Evolutionary conservation across 2,329 filamentous ascomycete genomes (phyloP), one percentile per base, ranked within the genome.

Genomic region (Cladosporium phlei): DNA sequence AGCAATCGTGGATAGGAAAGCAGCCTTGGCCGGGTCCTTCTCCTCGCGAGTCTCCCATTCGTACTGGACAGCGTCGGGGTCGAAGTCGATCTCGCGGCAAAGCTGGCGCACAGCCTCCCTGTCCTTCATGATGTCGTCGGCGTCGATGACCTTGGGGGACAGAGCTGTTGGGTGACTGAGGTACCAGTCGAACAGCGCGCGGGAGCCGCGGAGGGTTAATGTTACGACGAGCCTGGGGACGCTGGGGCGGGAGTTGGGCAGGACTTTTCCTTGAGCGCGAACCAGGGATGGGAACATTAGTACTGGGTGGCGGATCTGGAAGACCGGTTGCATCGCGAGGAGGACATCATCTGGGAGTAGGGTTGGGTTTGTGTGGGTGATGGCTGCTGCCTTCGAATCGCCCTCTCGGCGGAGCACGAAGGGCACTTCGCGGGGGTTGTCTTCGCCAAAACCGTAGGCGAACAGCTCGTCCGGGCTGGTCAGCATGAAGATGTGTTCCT

Each of bases 291-390:
- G 54, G n/a, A 53, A 44, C 40, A 49, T 45, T n/a, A 53, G 19
- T n/a, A 51, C 54, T 10, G 54, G 54, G 25, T 55, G 52, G 2
- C 54, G 39, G 33, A 55, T 52, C 16, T 55, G 48, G 24, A 55
- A 39, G 28, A 51, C 42, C 6, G 52, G 54, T 8, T 44, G 46
- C 39, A 50, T 34, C n/a, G 38, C 43, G 14, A 44, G 34, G 22
- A 55, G 38, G 27, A 56, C 28, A 21, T 33, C 40, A 22, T 55
- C 52, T 7, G 54, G 47, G 5, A 56, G 40, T 8, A 30, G 29
- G n/a, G 44, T 52, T 4, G 43, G 48, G 34, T 52, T 53, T n/a
- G 38, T 28, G 47, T 46, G n/a, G n/a, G n/a, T n/a, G n/a, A n/a
- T n/a, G 28, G 17, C n/a, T 42, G 44, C 17, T 12, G 16, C 14